Conservation (phyloP, 805 yeast species). For the Dipodascopsis tothii region DNA sequence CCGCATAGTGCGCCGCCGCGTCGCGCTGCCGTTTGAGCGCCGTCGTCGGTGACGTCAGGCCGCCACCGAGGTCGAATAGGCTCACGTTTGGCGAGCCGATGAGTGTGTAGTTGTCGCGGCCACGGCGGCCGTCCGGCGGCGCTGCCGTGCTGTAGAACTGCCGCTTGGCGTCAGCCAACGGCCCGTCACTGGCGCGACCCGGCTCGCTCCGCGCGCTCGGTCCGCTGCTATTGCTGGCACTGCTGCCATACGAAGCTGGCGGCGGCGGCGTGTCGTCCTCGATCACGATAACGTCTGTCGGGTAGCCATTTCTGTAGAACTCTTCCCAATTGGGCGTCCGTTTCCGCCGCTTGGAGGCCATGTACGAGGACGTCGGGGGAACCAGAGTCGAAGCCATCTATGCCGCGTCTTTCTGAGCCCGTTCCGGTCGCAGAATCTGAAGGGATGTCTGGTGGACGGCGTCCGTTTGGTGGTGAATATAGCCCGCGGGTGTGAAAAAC, state of each 20-base stretch:
- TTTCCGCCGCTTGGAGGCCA: constrained; percentile 11
- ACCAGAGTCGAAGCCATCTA: neutral
- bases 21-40: neutral
- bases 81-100: constrained; percentile 2
- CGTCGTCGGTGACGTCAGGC: neutral
- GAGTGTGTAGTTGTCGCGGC: neutral
- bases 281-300: constrained; percentile 31
- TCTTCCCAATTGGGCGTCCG: constrained; percentile 28
- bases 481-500: no score
- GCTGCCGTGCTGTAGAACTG: neutral
- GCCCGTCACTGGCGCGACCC: neutral
- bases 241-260: neutral
- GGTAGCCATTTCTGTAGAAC: constrained; percentile 30
- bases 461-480: no score
- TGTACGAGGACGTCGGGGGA: neutral
- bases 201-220: neutral
- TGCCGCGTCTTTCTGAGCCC: no score
- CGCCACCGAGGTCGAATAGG: neutral
- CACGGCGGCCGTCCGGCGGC: no score
- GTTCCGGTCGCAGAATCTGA: no score
- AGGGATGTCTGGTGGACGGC: no score
- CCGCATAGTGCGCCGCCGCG: no score
- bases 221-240: neutral
- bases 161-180: neutral
- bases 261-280: constrained; percentile 27